These are phyloP conservation scores for Zygotorulaspora mrakii DNA, from an alignment of 1,139 yeast species.

Conservation along the genomic window DNA sequence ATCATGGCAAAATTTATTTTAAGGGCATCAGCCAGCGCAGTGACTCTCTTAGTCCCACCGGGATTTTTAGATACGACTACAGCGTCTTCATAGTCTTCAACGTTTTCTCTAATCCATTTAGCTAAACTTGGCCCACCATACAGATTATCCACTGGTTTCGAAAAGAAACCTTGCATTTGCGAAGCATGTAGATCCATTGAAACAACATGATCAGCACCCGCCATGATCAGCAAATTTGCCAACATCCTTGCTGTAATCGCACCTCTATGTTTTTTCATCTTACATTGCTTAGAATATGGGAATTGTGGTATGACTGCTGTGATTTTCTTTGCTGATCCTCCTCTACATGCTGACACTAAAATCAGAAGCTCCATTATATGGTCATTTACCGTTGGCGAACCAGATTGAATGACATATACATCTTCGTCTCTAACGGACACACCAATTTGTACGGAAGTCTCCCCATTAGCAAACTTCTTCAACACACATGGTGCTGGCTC, in stretches of 20 bases:
- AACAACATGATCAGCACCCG: constrained; percentile 98
- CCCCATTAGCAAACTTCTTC: constrained; percentile 93
- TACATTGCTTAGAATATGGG: constrained; percentile 95
- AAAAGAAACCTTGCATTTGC: constrained; percentile 98
- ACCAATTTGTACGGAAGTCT: constrained; percentile 93
- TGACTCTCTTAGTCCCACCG: constrained; percentile 97
- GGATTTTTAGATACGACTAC: constrained; percentile 95
- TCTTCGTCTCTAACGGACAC: constrained; percentile 94
- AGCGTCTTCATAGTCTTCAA: constrained; percentile 74
- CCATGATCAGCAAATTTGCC: constrained; percentile 91
- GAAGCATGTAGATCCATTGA: constrained; percentile 98
- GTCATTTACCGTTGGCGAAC: constrained; percentile 85
- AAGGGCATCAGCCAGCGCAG: constrained; percentile 91
- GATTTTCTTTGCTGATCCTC: constrained; percentile 94
- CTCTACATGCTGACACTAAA: constrained; percentile 90
- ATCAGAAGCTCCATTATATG: constrained; percentile 95
- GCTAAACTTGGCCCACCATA: constrained; percentile 97
- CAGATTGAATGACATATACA: constrained; percentile 92
- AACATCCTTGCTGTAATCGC: constrained; percentile 99
- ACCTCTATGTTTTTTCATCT: constrained; percentile 98
- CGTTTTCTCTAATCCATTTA: constrained; percentile 90
- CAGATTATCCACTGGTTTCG: constrained; percentile 93
- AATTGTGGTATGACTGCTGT: constrained; percentile 97
- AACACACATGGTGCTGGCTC: constrained; percentile 93
- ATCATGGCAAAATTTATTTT: constrained; percentile 98